A percentile compares a stretch with the other conserved stretches of the same genome.
Evolutionary conservation across 2,329 filamentous ascomycete species (phyloP).

Genomic region (Xylariaceae sp.): DNA sequence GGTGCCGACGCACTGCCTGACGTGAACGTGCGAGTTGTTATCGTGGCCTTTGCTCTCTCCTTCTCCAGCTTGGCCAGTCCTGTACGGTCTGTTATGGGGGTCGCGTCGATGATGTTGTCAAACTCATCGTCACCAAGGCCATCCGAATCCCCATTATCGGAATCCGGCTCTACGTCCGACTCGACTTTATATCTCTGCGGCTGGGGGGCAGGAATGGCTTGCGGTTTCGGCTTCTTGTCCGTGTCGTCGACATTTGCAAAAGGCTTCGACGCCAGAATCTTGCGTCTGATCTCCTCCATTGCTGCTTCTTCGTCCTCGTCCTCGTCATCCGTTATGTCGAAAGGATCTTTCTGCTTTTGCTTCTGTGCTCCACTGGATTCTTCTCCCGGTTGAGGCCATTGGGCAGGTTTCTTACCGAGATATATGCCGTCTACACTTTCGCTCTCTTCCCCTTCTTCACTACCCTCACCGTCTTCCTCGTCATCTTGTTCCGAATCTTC

Average conservation of each 20-base stretch:
- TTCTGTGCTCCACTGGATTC: constrained; percentile 28
- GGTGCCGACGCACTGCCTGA: constrained; percentile 45
- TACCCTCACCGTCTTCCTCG: constrained; percentile 36
- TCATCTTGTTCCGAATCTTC: constrained; percentile 45
- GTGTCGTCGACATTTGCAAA: constrained; percentile 59
- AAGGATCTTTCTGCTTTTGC: constrained; percentile 57
- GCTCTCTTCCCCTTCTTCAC: constrained; percentile 39
- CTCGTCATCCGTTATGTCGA: constrained; percentile 70
- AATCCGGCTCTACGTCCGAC: constrained; percentile 65
- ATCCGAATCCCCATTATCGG: constrained; percentile 51
- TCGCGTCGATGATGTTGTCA: constrained; percentile 88
- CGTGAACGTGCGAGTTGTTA: constrained; percentile 47
- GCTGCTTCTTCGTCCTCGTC: constrained; percentile 64
- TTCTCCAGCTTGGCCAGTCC: constrained; percentile 57
- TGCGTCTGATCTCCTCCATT: constrained; percentile 87
- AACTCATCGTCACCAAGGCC: constrained; percentile 71
- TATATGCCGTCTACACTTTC: constrained; percentile 54
- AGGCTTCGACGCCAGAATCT: constrained; percentile 85
- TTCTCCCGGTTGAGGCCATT: constrained; percentile 29
- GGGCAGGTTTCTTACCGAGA: constrained; percentile 48
- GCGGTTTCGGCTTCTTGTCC: constrained; percentile 50
- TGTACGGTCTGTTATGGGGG: constrained; percentile 79
- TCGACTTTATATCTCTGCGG: constrained; percentile 47
- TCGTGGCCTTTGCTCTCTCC: constrained; percentile 44
- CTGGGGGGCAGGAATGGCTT: constrained; percentile 58